A percentile compares a stretch with the other conserved stretches of the same genome.
Conservation (phyloP, 2,329 filamentous ascomycete species). For the Trichoderma afroharzianum region DNA sequence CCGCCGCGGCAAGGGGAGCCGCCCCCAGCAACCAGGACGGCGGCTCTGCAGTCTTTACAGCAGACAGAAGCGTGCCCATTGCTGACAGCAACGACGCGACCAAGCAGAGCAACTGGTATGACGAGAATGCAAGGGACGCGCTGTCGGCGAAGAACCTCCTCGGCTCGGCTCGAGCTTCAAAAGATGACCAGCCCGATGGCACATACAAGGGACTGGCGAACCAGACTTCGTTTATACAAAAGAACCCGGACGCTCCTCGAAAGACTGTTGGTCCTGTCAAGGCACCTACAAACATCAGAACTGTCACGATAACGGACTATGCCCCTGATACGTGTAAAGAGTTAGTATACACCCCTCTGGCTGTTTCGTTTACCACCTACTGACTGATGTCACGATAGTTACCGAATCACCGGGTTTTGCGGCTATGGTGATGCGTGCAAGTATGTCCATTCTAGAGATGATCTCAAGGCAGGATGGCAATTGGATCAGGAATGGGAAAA, state of each 20-base stretch:
- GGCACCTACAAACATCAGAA: conserved; percentile 83
- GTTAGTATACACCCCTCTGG: not conserved
- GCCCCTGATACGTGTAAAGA: conserved; percentile 95
- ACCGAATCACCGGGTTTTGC: conserved; percentile 32
- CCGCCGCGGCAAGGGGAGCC: conserved; percentile 56
- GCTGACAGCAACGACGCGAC: conserved; percentile 79
- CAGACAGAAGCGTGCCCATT: conserved; percentile 61
- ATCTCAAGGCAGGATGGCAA: conserved; percentile 91
- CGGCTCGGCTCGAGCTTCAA: conserved; percentile 49
- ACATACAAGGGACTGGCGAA: conserved; percentile 75
- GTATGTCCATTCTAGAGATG: conserved; percentile 70
- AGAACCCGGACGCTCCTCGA: conserved; percentile 69
- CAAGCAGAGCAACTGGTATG: conserved; percentile 85
- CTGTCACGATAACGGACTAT: conserved; percentile 86
- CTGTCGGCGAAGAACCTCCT: conserved; percentile 52
- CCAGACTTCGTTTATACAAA: conserved; percentile 71
- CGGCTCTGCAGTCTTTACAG: conserved; percentile 51
- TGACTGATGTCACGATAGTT: not conserved
- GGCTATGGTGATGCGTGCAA: conserved; percentile 54
- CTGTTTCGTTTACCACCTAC: not conserved
- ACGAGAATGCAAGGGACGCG: conserved; percentile 58
- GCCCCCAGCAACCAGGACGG: conserved; percentile 33
- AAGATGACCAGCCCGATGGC: conserved; percentile 50
- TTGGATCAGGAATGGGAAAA: conserved; percentile 92
- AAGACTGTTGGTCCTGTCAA: conserved; percentile 81